Evolutionary conservation across 257 asterid genomes (phyloP).

Genomic region (Plectranthus barbatus): DNA sequence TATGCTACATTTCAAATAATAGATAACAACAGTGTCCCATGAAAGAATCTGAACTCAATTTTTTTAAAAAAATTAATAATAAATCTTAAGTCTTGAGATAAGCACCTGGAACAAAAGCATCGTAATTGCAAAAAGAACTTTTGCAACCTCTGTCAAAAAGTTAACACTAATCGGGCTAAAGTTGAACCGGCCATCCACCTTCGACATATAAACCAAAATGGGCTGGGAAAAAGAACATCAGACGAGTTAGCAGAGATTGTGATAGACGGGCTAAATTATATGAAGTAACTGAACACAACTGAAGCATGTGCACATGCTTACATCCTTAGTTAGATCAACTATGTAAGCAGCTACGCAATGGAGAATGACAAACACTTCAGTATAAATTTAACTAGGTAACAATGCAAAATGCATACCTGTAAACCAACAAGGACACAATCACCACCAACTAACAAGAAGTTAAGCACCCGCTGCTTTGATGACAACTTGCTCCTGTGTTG

Average conservation of each 20-base stretch:
- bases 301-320: too few species aligned
- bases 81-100: background rate
- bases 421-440: constrained; percentile 73
- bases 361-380: too few species aligned
- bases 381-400: background rate
- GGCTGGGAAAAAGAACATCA: constrained; percentile 49
- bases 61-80: too few species aligned
- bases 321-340: too few species aligned
- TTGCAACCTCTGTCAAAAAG: constrained; percentile 79
- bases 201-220: constrained; percentile 86
- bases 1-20: too few species aligned
- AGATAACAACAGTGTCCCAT: too few species aligned
- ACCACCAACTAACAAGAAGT: constrained; percentile 57
- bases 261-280: background rate
- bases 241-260: background rate
- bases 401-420: constrained; percentile 32
- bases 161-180: constrained; percentile 98
- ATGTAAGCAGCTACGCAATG: too few species aligned
- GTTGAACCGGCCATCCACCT: constrained; percentile 88
- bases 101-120: constrained; percentile 93
- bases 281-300: too few species aligned
- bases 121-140: constrained; percentile 71
- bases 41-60: too few species aligned
- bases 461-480: constrained; percentile 63
- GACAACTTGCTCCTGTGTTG: constrained; percentile 56